phyloP scores from a whole-genome alignment of 2,329 filamentous ascomycete genomes.

The Monilinia laxa region DNA sequence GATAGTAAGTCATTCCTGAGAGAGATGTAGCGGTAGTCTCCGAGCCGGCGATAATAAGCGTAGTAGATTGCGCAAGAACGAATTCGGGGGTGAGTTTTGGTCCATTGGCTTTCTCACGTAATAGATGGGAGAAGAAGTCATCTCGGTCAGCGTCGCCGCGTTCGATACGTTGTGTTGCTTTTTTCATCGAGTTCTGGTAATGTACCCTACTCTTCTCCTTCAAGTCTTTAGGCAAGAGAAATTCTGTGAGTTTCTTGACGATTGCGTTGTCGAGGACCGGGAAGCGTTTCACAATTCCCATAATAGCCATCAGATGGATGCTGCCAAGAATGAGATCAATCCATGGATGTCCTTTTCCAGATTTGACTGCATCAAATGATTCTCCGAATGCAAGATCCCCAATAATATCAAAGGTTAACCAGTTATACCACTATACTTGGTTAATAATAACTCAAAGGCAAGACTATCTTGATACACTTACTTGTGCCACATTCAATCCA shows the following conservation, averaged over 20 bases:
- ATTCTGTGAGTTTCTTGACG: neutral
- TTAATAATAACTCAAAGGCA: conserved; percentile 13
- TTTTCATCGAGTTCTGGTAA: conserved; percentile 15
- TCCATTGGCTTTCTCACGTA: conserved; percentile 16
- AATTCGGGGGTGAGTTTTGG: conserved; percentile 20
- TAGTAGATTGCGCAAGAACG: conserved; percentile 11
- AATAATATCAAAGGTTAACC: conserved; percentile 30
- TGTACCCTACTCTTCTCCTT: conserved; percentile 15
- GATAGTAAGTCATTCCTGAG: conserved; percentile 7
- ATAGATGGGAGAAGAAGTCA: conserved; percentile 22
- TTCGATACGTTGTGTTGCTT: conserved; percentile 17
- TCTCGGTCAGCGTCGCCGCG: conserved; percentile 16
- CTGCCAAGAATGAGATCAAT: conserved; percentile 15
- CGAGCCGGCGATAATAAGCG: conserved; percentile 18
- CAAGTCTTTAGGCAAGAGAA: conserved; percentile 1
- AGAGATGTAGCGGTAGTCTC: conserved; percentile 20
- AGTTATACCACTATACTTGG: conserved; percentile 27
- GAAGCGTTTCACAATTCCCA: conserved; percentile 11
- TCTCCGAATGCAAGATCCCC: conserved; percentile 29
- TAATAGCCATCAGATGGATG: conserved; percentile 13
- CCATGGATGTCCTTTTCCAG: conserved; percentile 20
- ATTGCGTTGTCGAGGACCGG: conserved; percentile 5
- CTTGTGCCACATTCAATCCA: conserved; percentile 13
- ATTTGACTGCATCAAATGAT: conserved; percentile 24
- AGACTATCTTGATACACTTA: conserved; percentile 3